Percentiles rank a stretch among this genome's conserved stretches.
phyloP scores from a whole-genome alignment of 495 filamentous ascomycete genomes.

The Neurospora sp. region DNA sequence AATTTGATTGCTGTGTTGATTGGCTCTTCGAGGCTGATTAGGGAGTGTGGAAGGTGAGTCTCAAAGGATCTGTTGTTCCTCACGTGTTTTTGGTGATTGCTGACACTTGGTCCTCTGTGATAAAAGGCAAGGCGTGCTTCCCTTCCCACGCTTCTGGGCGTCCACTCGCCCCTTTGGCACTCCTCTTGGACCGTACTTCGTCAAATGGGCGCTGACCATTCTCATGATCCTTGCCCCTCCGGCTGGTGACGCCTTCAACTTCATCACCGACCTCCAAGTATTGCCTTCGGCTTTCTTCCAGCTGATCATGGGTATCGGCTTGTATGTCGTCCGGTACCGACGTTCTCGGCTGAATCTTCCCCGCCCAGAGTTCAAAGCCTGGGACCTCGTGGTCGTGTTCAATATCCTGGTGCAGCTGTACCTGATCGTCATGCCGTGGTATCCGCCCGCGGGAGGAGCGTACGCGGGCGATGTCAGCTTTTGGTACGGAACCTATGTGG shows the following conservation, averaged over 20 bases:
- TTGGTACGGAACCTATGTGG: conserved; percentile 56
- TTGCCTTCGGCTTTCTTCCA: conserved; percentile 47
- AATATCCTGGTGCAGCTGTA: conserved; percentile 45
- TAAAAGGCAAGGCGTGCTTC: conserved; percentile 53
- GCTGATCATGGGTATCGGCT: conserved; percentile 41
- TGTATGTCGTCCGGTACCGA: conserved; percentile 43
- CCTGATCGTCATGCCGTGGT: conserved; percentile 55
- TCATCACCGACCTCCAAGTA: conserved; percentile 44
- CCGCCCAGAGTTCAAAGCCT: conserved; percentile 39
- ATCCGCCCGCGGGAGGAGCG: conserved; percentile 46
- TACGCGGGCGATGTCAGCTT: conserved; percentile 53
- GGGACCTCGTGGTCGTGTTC: conserved; percentile 45
- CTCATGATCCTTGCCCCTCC: conserved; percentile 59
- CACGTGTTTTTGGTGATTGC: not conserved
- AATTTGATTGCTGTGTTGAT: conserved; percentile 53
- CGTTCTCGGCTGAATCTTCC: conserved; percentile 37
- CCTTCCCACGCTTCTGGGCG: conserved; percentile 53
- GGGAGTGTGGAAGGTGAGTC: conserved; percentile 45
- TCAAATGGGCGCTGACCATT: conserved; percentile 49
- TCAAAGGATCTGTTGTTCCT: not conserved
- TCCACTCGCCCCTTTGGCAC: conserved; percentile 55
- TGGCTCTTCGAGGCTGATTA: conserved; percentile 45
- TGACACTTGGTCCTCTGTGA: not conserved
- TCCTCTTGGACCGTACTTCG: conserved; percentile 46
- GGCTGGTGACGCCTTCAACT: conserved; percentile 60